A percentile compares a stretch with the other conserved stretches of the same genome.
These are phyloP conservation scores for Fraxinus anomala DNA, from an alignment of 257 asterid genomes.

Conservation along the genomic window DNA sequence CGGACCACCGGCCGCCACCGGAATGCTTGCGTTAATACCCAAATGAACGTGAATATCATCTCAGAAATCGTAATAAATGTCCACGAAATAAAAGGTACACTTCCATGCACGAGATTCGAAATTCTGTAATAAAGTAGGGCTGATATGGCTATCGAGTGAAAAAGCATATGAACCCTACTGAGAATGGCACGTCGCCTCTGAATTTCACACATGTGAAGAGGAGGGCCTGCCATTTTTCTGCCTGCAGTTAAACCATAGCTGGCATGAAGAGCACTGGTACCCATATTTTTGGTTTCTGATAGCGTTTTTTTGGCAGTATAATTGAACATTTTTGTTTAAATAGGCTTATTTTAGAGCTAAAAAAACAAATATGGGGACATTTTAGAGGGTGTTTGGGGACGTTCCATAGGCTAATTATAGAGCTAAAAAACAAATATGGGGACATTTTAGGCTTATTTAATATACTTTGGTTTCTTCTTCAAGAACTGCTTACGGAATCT, in stretches of 20 bases:
- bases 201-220: slow-evolving; percentile 61
- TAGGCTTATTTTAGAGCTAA: slow-evolving; percentile 23
- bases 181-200: slow-evolving; percentile 58
- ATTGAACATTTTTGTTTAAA: slow-evolving; percentile 6
- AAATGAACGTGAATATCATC: slow-evolving; percentile 55
- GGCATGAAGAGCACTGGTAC: not conserved
- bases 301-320: not conserved
- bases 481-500: not conserved
- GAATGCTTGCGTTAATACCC: slow-evolving; percentile 64
- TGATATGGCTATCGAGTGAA: slow-evolving; percentile 52
- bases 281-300: slow-evolving; percentile 3
- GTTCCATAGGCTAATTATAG: slow-evolving; percentile 16
- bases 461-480: slow-evolving; percentile 14
- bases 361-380: slow-evolving; percentile 40
- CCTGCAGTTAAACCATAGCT: slow-evolving; percentile 4
- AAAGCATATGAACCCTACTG: slow-evolving; percentile 57
- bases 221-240: slow-evolving; percentile 4
- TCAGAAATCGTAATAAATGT: slow-evolving; percentile 52
- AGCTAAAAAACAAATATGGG: slow-evolving; percentile 34
- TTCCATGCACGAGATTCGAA: slow-evolving; percentile 40
- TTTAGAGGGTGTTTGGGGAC: not conserved
- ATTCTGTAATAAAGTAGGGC: slow-evolving; percentile 62
- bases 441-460: slow-evolving; percentile 23
- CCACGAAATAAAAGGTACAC: slow-evolving; percentile 57
- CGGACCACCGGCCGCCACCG: slow-evolving; percentile 81